Conservation (phyloP, 2,329 filamentous ascomycete species). For the Pseudogymnoascus sp. region DNA sequence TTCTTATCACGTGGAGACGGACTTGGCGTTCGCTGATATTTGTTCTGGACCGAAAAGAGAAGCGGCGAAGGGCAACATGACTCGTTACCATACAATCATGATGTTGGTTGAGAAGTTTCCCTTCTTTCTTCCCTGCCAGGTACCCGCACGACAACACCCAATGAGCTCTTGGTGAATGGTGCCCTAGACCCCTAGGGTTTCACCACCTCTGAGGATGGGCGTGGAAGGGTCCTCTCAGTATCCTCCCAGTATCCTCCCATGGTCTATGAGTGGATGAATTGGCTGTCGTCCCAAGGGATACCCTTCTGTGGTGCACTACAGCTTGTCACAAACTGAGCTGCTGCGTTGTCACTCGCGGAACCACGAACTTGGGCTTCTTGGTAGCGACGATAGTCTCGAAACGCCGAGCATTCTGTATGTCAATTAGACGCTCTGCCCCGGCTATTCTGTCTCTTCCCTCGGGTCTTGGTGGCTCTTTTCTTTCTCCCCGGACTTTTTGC, state of each 20-base stretch:
- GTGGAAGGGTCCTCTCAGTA: background rate
- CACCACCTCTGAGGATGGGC: background rate
- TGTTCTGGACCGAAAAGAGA: background rate
- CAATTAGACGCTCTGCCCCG: background rate
- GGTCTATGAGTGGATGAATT: background rate
- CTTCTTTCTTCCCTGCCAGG: background rate
- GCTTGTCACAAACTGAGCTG: background rate
- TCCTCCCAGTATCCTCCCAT: background rate
- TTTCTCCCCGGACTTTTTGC: background rate
- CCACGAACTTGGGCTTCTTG: background rate
- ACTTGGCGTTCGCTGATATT: background rate
- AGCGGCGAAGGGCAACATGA: background rate
- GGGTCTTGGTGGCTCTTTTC: background rate
- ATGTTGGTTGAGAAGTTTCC: background rate
- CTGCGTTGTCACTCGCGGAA: slow-evolving; percentile 4
- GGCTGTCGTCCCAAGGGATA: background rate
- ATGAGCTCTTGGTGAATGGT: background rate
- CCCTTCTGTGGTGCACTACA: background rate
- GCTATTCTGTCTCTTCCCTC: slow-evolving; percentile 2
- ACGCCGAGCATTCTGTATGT: background rate
- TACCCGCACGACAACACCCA: slow-evolving; percentile 5
- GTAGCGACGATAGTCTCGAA: slow-evolving; percentile 3
- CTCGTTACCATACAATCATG: background rate
- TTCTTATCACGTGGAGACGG: background rate
- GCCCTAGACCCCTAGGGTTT: slow-evolving; percentile 3